Evolutionary conservation across 257 asterid species (phyloP), one percentile per base, ranked within the genome.

Genomic region (Coffea canephora): DNA sequence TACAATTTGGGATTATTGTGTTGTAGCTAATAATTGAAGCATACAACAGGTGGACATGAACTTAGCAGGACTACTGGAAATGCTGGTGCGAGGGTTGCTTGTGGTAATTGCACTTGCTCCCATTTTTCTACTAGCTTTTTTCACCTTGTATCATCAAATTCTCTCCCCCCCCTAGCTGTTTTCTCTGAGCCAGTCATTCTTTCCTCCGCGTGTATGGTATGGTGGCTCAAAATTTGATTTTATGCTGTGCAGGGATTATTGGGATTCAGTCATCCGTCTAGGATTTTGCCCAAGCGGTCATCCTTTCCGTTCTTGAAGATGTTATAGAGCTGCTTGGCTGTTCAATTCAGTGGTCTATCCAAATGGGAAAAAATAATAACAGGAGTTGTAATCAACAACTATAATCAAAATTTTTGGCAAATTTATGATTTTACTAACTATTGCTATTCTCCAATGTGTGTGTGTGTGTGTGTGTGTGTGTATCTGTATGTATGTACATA

Each of bases 41-140:
- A 61, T 80, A 57, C 73, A 77, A 75, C 87, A 92, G 97, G 97
- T 82, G 97, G 95, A n/a, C 97, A 94, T 80, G 97, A 94, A 87
- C 97, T 92, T 79, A 94, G 97, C 89, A 91, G 90, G 88, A 85
- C 95, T 59, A 94, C 97, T 59, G 96, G 98, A 69, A 94, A 93
- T 66, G 97, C 98, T 0, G 97, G 98, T 72, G 97, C 97, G 80
- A 89, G 98, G 87, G 87, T 94, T 52, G 98, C 92, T 16, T 94
- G 97, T 81, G 97, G 97, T 92, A 91, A 83, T 79, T 66, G 31
- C 82, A n/a, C 71, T 61, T 80, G 19, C 65, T 69, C n/a, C 5
- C 36, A 1, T 66, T 27, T 74, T 74, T 73, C 72, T 75, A 31
- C 10, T 81, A 45, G 62, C 36, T 65, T 64, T 36, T 31, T 31